These are phyloP conservation scores for Chaetomiaceae sp. DNA, from an alignment of 2,329 filamentous ascomycete species.

Conservation along the genomic window DNA sequence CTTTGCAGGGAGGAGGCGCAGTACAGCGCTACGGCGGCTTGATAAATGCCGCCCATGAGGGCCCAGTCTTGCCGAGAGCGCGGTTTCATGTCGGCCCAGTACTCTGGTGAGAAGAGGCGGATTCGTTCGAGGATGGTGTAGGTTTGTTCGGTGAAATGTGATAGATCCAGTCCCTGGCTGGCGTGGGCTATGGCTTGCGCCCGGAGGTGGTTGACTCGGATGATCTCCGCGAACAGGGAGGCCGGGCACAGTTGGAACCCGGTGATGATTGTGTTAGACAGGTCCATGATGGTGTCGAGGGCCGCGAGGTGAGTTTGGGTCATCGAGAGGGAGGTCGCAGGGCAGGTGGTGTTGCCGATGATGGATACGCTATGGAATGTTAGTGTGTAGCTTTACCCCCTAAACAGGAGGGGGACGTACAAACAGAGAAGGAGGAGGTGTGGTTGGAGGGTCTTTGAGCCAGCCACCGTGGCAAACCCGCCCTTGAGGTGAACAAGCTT, in stretches of 20 bases:
- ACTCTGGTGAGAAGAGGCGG: conserved; percentile 28
- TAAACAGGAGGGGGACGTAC: background rate
- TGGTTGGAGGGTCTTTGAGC: conserved; percentile 12
- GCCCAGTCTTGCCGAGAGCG: conserved; percentile 27
- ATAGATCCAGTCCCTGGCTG: background rate
- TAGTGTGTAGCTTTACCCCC: background rate
- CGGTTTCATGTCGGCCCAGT: conserved; percentile 29
- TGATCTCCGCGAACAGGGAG: conserved; percentile 32
- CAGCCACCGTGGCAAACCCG: conserved; percentile 27
- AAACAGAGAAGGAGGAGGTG: background rate
- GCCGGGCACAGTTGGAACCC: conserved; percentile 32
- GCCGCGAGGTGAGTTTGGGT: conserved; percentile 26
- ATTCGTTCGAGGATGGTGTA: conserved; percentile 28
- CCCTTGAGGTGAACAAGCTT: conserved; percentile 33
- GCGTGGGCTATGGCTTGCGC: background rate
- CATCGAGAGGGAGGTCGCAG: conserved; percentile 31
- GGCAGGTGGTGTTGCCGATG: conserved; percentile 36
- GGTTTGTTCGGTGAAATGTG: conserved; percentile 20
- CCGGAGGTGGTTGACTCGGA: conserved; percentile 36
- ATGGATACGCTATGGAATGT: conserved; percentile 20
- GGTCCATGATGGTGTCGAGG: conserved; percentile 26
- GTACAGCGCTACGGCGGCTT: conserved; percentile 33
- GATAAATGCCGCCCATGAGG: conserved; percentile 31
- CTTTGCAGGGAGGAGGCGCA: conserved; percentile 36
- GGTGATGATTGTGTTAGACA: conserved; percentile 19